Evolutionary conservation across 1,139 yeast species (phyloP).

Genomic region (Yamadazyma membranifaciens): DNA sequence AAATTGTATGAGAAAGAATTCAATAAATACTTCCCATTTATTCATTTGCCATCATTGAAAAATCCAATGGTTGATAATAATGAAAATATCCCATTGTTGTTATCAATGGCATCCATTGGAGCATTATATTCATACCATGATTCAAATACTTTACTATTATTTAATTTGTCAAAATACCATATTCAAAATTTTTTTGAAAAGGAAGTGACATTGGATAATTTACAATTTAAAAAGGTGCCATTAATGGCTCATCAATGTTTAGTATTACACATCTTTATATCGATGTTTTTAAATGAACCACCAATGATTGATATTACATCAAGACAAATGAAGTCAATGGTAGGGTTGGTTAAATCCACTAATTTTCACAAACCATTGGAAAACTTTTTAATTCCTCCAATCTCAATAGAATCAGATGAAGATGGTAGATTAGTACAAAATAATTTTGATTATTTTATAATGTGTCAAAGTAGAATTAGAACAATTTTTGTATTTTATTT

Average conservation of each 20-base stretch:
- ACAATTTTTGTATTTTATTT: slow-evolving; percentile 79
- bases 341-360: slow-evolving; percentile 75
- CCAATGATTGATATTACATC: slow-evolving; percentile 72
- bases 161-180: slow-evolving; percentile 75
- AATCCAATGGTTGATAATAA: slow-evolving; percentile 52
- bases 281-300: slow-evolving; percentile 76
- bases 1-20: slow-evolving; percentile 71
- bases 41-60: slow-evolving; percentile 69
- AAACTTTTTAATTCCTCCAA: slow-evolving; percentile 59
- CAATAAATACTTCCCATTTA: slow-evolving; percentile 77
- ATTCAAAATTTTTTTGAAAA: slow-evolving; percentile 75
- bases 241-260: slow-evolving; percentile 87
- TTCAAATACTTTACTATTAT: slow-evolving; percentile 69
- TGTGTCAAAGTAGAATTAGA: slow-evolving; percentile 81
- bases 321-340: slow-evolving; percentile 74
- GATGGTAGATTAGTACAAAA: slow-evolving; percentile 23
- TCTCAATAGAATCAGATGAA: slow-evolving; percentile 18
- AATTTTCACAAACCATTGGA: slow-evolving; percentile 72
- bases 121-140: slow-evolving; percentile 85
- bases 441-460: slow-evolving; percentile 72
- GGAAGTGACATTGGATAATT: slow-evolving; percentile 42
- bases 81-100: slow-evolving; percentile 72
- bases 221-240: slow-evolving; percentile 66
- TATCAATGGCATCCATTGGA: slow-evolving; percentile 86
- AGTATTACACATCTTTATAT: slow-evolving; percentile 76